Base-by-base conservation (phyloP, 2,329 filamentous ascomycete genomes). In the Epicoccum sorghinum region DNA sequence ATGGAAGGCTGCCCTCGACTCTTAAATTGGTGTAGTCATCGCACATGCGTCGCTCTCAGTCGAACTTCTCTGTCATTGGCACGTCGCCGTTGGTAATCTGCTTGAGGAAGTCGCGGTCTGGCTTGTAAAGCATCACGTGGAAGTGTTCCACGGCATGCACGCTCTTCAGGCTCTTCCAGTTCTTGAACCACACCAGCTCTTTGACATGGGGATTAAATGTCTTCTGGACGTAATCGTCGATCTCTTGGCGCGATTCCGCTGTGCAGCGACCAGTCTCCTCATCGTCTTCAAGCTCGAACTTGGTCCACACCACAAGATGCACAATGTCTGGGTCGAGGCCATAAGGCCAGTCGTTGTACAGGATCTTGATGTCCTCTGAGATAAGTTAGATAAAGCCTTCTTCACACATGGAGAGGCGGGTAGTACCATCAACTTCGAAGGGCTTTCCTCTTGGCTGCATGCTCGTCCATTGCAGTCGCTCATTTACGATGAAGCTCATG, bases 301-400 rank as follows among this genome's bases (percentile, higher is more conserved):
- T 96, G 42, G 90, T 95, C 93, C 93, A 98, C 10, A 96, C 86
- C 4, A 96, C 90, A 3, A 97, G 79, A 71, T 97, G 93, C 13
- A 90, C 84, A 60, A 96, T 93, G 46, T 83, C 81, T 41, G 79
- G 70, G 65, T 95, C 91, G 47, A 97, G 81, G 0, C 91, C 92
- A 68, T 97, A 98, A 0, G 93, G 93, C 90, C 92, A 97, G 80
- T 98, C 93, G 70, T 98, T 98, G 76, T 84, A 85, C 36, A 96
- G 74, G 42, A 96, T 87, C 73, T 86, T 91, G 65, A 88, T 77
- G 67, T 95, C 89, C 41, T 77, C 81, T 81, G 57, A 37, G n/a
- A 24, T 32, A 42, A 9, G 39, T 63, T 44, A 66, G 49, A 46
- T 13, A 2, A 10, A 12, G 27, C 22, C 12, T 3, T 4, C 33